Evolutionary conservation across 129 eudicot species (phyloP), one percentile per base, ranked within the genome.

Genomic region (Rutidosis leptorrhynchoides): DNA sequence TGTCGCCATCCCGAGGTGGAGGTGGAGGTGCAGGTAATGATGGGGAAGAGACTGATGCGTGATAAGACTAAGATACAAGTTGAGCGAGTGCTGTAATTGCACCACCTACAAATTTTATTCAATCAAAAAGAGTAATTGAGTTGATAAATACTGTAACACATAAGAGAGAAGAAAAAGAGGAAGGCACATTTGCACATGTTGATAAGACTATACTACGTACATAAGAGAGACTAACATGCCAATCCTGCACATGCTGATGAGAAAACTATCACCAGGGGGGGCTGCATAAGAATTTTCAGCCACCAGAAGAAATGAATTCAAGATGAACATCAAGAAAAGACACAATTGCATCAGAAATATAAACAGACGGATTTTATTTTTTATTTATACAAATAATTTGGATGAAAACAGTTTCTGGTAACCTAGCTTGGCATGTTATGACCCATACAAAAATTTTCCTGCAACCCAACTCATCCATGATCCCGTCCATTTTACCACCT

Each of bases 201-300:
- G n/a, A n/a, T n/a, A n/a, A n/a, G n/a, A n/a, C n/a, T n/a, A n/a
- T n/a, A n/a, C n/a, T n/a, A n/a, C n/a, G n/a, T n/a, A n/a, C n/a
- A n/a, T n/a, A n/a, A n/a, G n/a, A n/a, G n/a, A n/a, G 32, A 60
- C 87, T 76, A 33, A 84, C 92, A 95, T 80, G 86, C 84, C 60
- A 90, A 65, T 30, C 97, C 97, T 40, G 97, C 95, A 81, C 97
- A 90, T n/a, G 85, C 97, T 30, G 89, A 84, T 64, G 97, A 90
- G 80, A 90, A 87, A 19, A 90, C 83, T 79, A 90, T 82, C 64
- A 90, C 92, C 6, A 97, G 97, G 0, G 99, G 99, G 21, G 95
- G 93, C 99, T 94, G 91, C 78, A 77, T 57, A 21, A 51, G 52
- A 42, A 37, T 51, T 40, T 70, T 32, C 21, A 62, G 62, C 42